Conservation (phyloP, 2,329 filamentous ascomycete species). For the Clarireedia homoeocarpa region DNA sequence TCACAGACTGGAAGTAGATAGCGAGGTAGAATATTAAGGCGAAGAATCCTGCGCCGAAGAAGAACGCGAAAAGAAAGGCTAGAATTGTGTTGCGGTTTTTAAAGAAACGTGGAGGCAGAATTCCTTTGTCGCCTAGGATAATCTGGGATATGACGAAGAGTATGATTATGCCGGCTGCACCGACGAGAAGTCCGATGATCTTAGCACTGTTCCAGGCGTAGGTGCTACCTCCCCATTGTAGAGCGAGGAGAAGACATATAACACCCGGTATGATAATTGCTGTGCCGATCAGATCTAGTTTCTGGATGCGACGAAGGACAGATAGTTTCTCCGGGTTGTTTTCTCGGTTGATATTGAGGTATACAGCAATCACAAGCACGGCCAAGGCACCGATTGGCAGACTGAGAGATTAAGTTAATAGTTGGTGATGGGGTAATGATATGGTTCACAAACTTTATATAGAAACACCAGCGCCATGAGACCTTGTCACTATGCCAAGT, state of each 20-base stretch:
- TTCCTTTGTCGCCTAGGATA: slow-evolving; percentile 27
- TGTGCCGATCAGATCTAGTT: slow-evolving; percentile 32
- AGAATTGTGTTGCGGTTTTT: slow-evolving; percentile 18
- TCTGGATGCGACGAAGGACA: slow-evolving; percentile 18
- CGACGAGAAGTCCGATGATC: slow-evolving; percentile 31
- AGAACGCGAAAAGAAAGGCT: slow-evolving; percentile 17
- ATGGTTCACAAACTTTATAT: slow-evolving; percentile 14
- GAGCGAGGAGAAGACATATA: slow-evolving; percentile 32
- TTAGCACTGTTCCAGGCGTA: slow-evolving; percentile 30
- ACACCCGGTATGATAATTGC: slow-evolving; percentile 30
- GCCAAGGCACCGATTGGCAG: slow-evolving; percentile 31
- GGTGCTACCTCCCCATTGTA: slow-evolving; percentile 34
- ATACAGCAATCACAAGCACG: slow-evolving; percentile 32
- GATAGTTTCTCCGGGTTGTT: slow-evolving; percentile 21
- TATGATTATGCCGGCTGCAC: slow-evolving; percentile 26
- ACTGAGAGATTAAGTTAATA: slow-evolving; percentile 9
- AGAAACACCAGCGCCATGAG: slow-evolving; percentile 29
- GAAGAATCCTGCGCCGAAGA: slow-evolving; percentile 25
- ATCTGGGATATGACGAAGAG: slow-evolving; percentile 30
- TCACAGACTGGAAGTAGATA: slow-evolving; percentile 30
- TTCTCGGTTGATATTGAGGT: slow-evolving; percentile 36
- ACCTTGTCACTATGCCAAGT: slow-evolving; percentile 14
- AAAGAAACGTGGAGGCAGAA: slow-evolving; percentile 33
- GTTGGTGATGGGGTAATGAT: neutral
- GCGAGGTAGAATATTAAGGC: slow-evolving; percentile 27